phyloP scores from a whole-genome alignment of 768 basidiomycete species.

The Kwoniella dejecticola region DNA sequence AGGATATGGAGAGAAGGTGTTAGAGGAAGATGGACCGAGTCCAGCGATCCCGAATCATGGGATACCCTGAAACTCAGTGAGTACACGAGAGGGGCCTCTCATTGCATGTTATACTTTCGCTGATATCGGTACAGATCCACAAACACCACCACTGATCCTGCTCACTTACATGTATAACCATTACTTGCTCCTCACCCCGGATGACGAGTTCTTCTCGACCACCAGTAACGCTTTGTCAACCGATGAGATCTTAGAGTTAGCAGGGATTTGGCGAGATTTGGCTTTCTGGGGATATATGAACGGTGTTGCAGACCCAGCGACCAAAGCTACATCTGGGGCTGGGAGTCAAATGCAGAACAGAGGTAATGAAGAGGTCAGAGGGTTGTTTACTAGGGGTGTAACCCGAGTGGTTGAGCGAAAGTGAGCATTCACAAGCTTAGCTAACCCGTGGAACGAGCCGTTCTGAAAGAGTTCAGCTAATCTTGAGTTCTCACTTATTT shows the following conservation, averaged over 20 bases:
- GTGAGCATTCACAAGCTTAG: slow-evolving; percentile 60
- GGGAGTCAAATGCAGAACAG: slow-evolving; percentile 6
- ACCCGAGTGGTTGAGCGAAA: slow-evolving; percentile 84
- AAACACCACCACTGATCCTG: slow-evolving; percentile 70
- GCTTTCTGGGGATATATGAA: slow-evolving; percentile 77
- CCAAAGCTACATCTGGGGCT: not conserved
- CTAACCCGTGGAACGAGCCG: no score
- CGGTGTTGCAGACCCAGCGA: slow-evolving; percentile 57
- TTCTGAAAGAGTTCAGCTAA: not conserved
- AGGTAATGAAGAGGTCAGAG: slow-evolving; percentile 69
- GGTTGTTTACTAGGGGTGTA: slow-evolving; percentile 74
- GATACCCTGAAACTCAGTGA: slow-evolving; percentile 52
- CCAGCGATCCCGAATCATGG: slow-evolving; percentile 25
- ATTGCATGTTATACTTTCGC: not conserved
- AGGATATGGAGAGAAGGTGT: slow-evolving; percentile 66
- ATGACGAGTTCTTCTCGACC: slow-evolving; percentile 84
- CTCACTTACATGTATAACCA: slow-evolving; percentile 80
- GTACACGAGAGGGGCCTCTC: slow-evolving; percentile 24
- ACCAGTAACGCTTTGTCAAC: slow-evolving; percentile 69
- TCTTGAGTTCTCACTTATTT: slow-evolving; percentile 5
- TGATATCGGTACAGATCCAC: slow-evolving; percentile 24
- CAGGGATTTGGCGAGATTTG: slow-evolving; percentile 76
- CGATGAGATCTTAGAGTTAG: slow-evolving; percentile 77
- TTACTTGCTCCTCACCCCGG: slow-evolving; percentile 84
- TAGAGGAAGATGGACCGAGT: slow-evolving; percentile 38